Evolutionary conservation across 805 yeast species (phyloP).

Genomic region (Geotrichum ghanense): DNA sequence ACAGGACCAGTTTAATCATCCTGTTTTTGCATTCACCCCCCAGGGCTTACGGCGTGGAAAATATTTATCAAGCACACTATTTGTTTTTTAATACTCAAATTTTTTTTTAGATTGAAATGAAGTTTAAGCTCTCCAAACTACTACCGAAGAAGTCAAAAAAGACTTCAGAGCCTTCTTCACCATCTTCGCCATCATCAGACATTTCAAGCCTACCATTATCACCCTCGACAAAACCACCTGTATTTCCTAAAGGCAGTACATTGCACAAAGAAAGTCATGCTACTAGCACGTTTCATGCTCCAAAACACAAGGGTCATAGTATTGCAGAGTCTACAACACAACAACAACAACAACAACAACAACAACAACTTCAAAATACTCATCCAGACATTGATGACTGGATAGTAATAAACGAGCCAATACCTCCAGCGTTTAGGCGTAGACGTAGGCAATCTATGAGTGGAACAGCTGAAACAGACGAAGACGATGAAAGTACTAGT

Average conservation of each 20-base stretch:
- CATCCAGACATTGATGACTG: not conserved
- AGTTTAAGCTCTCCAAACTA: not conserved
- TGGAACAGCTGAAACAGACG: too few relatives aligned
- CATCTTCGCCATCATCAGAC: not conserved
- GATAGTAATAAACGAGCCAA: not conserved
- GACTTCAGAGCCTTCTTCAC: not conserved
- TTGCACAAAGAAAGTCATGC: too few relatives aligned
- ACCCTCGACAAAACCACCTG: too few relatives aligned
- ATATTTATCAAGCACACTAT: too few relatives aligned
- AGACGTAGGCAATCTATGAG: too few relatives aligned
- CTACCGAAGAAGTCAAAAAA: not conserved
- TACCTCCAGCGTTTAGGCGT: not conserved
- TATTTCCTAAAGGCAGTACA: too few relatives aligned
- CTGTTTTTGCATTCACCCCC: too few relatives aligned
- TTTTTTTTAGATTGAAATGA: too few relatives aligned
- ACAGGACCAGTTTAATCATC: too few relatives aligned
- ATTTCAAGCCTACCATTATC: too few relatives aligned
- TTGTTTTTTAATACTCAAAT: too few relatives aligned
- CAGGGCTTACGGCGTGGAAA: too few relatives aligned
- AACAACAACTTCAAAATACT: not conserved
- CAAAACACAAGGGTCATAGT: constrained; percentile 1
- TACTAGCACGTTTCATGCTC: not conserved
- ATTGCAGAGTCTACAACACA: not conserved
- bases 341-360: not conserved
- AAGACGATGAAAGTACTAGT: not conserved